phyloP scores from a whole-genome alignment of 495 filamentous ascomycete species.

The Penicillium egyptiacum region DNA sequence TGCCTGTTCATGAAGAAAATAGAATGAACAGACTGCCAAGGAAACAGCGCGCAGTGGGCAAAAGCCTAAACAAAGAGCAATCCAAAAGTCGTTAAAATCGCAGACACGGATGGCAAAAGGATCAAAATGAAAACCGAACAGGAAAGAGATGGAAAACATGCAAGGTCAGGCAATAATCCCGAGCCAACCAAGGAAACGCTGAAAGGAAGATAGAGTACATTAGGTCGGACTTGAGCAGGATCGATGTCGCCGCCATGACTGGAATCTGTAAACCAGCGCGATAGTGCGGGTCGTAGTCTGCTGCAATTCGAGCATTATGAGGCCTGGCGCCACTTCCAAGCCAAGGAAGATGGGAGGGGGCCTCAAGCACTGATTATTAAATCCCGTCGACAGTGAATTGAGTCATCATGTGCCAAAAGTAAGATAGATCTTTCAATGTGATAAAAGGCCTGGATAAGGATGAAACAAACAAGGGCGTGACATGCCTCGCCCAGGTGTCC shows the following conservation, averaged over 20 bases:
- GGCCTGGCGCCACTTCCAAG: conserved; percentile 12
- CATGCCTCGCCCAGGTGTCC: conserved; percentile 33
- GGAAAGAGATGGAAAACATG: conserved; percentile 17
- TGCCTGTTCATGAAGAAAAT: conserved; percentile 18
- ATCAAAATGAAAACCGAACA: conserved; percentile 12
- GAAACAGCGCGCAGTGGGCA: conserved; percentile 17
- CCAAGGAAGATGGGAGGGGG: conserved; percentile 2
- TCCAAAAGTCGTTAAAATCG: conserved; percentile 31
- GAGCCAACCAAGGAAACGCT: conserved; percentile 34
- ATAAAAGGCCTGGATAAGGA: conserved; percentile 29
- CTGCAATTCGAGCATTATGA: no score
- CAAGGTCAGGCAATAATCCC: conserved; percentile 25
- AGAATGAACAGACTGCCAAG: conserved; percentile 17
- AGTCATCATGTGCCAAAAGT: conserved; percentile 28
- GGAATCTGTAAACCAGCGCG: no score
- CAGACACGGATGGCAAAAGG: conserved; percentile 19
- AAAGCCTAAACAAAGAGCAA: conserved; percentile 20
- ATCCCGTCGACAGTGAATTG: conserved; percentile 21
- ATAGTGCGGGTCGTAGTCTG: no score
- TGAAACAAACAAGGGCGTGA: conserved; percentile 21
- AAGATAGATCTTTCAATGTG: conserved; percentile 18
- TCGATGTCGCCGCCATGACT: no score
- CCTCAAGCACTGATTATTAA: conserved; percentile 26
- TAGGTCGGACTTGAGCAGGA: conserved; percentile 27
- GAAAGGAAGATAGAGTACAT: conserved; percentile 39